Evolutionary conservation across 768 basidiomycete species (phyloP).

Genomic region (Hypholoma fasciculare): DNA sequence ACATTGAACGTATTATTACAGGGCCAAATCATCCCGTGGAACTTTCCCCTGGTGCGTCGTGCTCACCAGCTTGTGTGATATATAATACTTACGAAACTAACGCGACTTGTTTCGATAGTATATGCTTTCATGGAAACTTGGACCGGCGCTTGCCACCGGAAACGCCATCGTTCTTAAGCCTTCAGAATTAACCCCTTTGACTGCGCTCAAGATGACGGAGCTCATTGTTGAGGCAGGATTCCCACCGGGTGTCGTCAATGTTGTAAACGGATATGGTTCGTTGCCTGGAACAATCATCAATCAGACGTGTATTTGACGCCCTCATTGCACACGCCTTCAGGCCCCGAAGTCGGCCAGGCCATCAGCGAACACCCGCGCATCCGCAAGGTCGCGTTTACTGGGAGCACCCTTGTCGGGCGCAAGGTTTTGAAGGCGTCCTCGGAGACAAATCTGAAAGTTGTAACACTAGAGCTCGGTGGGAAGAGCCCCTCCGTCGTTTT

Average conservation of each 20-base stretch:
- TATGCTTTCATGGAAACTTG: conserved; percentile 79
- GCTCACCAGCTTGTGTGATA: not conserved
- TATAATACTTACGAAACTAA: not conserved
- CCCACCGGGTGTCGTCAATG: conserved; percentile 78
- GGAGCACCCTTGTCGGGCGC: conserved; percentile 77
- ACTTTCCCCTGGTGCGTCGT: conserved; percentile 49
- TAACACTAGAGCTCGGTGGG: conserved; percentile 82
- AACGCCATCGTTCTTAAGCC: conserved; percentile 79
- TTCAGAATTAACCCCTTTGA: conserved; percentile 76
- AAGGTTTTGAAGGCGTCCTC: conserved; percentile 80
- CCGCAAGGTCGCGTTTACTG: conserved; percentile 84
- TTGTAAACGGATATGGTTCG: conserved; percentile 64
- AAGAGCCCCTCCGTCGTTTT: conserved; percentile 75
- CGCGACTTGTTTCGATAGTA: conserved; percentile 31
- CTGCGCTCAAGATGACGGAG: conserved; percentile 55
- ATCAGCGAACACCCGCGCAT: conserved; percentile 68
- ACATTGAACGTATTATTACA: not conserved
- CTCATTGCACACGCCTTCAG: not conserved
- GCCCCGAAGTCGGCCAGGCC: conserved; percentile 68
- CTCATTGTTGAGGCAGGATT: conserved; percentile 74
- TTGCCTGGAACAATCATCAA: not conserved
- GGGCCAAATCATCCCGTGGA: conserved; percentile 68
- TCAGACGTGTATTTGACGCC: not conserved
- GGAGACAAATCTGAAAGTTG: conserved; percentile 80
- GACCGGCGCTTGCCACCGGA: conserved; percentile 81